Evolutionary conservation across 2,329 filamentous ascomycete genomes (phyloP).

Genomic region (Aspergillus sp.): DNA sequence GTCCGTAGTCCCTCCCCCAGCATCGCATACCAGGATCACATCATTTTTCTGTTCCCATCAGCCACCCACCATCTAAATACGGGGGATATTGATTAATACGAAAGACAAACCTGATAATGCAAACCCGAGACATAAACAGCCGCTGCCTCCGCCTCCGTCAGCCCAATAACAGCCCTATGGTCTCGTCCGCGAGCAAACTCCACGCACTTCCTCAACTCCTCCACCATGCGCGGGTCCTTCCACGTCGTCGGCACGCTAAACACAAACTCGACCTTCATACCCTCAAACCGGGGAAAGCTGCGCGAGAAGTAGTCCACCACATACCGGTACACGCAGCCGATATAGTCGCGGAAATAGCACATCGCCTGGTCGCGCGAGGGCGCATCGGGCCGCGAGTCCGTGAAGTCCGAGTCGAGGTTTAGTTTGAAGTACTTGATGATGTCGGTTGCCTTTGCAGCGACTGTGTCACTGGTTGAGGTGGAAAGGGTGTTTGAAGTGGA

Average conservation of each 20-base stretch:
- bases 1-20: constrained; percentile 50
- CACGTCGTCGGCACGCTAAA: constrained; percentile 47
- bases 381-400: constrained; percentile 23
- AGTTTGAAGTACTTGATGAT: constrained; percentile 40
- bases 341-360: constrained; percentile 33
- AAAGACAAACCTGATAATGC: constrained; percentile 18
- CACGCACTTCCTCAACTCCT: constrained; percentile 31
- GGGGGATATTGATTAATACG: background rate
- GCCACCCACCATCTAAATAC: background rate
- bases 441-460: constrained; percentile 9
- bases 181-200: constrained; percentile 23
- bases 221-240: constrained; percentile 39
- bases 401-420: constrained; percentile 32
- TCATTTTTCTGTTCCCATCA: constrained; percentile 36
- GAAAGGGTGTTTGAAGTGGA: too few species aligned
- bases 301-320: constrained; percentile 27
- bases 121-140: constrained; percentile 49
- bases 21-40: constrained; percentile 51
- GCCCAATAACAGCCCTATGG: constrained; percentile 45
- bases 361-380: constrained; percentile 24
- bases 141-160: constrained; percentile 56
- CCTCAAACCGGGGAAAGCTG: constrained; percentile 26
- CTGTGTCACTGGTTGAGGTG: too few species aligned
- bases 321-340: constrained; percentile 34
- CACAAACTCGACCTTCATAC: constrained; percentile 36